Conservation (phyloP, 352 stramenopile species). For the Phytophthora pisi region DNA sequence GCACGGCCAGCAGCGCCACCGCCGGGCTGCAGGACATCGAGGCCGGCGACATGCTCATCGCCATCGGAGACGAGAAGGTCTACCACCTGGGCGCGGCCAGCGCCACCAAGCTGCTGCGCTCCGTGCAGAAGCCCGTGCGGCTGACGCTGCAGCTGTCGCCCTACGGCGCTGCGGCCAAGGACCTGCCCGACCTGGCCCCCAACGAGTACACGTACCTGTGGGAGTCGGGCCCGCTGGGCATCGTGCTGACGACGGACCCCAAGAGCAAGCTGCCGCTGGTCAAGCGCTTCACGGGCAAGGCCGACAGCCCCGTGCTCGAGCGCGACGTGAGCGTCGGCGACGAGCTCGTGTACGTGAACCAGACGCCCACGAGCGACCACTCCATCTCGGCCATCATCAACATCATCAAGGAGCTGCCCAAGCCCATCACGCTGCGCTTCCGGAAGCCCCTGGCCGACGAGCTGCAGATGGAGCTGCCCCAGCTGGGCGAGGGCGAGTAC, state of each 20-base stretch:
- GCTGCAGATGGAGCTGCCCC: constrained; percentile 54
- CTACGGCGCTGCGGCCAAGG: constrained; percentile 53
- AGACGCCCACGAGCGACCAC: constrained; percentile 71
- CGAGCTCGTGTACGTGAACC: constrained; percentile 84
- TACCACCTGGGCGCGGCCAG: constrained; percentile 71
- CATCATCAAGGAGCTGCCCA: constrained; percentile 78
- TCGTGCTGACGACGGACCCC: constrained; percentile 72
- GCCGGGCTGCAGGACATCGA: constrained; percentile 73
- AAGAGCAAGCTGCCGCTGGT: constrained; percentile 78
- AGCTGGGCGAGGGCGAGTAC: constrained; percentile 71
- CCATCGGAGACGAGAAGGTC: constrained; percentile 79
- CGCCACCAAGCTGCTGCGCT: constrained; percentile 69
- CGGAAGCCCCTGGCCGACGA: constrained; percentile 59
- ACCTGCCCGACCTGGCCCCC: constrained; percentile 57
- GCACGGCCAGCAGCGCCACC: constrained; percentile 47
- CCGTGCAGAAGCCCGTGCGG: constrained; percentile 68
- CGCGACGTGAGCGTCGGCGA: constrained; percentile 61
- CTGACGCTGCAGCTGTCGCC: constrained; percentile 74
- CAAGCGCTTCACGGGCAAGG: constrained; percentile 75
- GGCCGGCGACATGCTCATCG: constrained; percentile 75
- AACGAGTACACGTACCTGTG: constrained; percentile 87
- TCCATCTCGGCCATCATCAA: constrained; percentile 76
- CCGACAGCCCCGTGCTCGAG: constrained; percentile 50
- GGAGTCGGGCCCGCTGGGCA: constrained; percentile 69
- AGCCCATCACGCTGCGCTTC: constrained; percentile 82